phyloP scores from a whole-genome alignment of 495 filamentous ascomycete species.

The Penicillium macrosclerotiorum region DNA sequence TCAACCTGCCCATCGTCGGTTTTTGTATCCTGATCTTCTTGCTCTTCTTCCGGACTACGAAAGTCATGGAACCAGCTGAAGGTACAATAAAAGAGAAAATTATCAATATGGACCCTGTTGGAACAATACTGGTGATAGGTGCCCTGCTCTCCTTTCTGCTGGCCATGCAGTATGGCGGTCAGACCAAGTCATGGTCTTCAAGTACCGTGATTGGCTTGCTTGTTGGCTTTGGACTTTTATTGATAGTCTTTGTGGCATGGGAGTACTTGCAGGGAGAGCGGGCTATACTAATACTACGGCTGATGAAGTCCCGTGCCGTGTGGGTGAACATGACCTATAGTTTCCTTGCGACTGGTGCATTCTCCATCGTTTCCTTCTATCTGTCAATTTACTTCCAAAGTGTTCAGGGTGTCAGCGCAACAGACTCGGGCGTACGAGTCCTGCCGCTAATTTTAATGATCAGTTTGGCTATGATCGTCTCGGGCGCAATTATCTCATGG shows the following conservation, averaged over 20 bases:
- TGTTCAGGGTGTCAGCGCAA: slow-evolving; percentile 43
- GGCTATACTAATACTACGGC: slow-evolving; percentile 31
- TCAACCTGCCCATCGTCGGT: slow-evolving; percentile 48
- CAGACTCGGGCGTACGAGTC: slow-evolving; percentile 48
- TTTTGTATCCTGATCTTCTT: slow-evolving; percentile 15
- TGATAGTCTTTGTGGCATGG: slow-evolving; percentile 23
- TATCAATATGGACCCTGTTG: slow-evolving; percentile 42
- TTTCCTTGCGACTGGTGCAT: slow-evolving; percentile 43
- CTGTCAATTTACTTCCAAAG: slow-evolving; percentile 65
- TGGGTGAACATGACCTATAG: neutral
- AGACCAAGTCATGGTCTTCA: slow-evolving; percentile 50
- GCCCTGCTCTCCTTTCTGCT: slow-evolving; percentile 56
- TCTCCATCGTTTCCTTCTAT: slow-evolving; percentile 54
- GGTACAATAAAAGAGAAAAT: slow-evolving; percentile 30
- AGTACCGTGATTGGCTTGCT: slow-evolving; percentile 46
- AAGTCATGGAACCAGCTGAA: slow-evolving; percentile 5
- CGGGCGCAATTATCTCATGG: neutral
- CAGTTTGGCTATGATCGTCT: slow-evolving; percentile 13
- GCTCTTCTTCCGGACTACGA: slow-evolving; percentile 17
- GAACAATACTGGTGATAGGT: slow-evolving; percentile 52
- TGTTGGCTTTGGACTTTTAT: slow-evolving; percentile 33
- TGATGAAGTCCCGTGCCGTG: slow-evolving; percentile 18
- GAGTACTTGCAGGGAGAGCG: slow-evolving; percentile 37
- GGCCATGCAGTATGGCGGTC: slow-evolving; percentile 64
- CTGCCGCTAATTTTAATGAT: slow-evolving; percentile 49